Evolutionary conservation across 176 grass and related monocot species (phyloP), one percentile per base, ranked within the genome.

Genomic region (Triticum turgidum): DNA sequence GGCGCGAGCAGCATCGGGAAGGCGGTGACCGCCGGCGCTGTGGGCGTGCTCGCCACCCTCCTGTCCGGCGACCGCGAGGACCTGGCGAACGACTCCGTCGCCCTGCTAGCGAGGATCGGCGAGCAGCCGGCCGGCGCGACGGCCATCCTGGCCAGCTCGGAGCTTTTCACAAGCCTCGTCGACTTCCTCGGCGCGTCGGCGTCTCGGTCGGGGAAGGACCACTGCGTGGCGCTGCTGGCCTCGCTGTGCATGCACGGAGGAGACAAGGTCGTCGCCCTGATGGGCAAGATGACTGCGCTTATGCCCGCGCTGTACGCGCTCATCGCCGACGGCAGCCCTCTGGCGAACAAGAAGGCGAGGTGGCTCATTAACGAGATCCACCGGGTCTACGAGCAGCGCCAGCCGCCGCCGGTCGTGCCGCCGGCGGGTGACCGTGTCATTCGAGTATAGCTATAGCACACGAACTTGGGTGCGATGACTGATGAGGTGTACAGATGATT

Each of bases 351-450:
- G 87, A 96, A 82, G 45, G 92, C 96, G 5, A 84, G 86, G 64
- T 94, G 70, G 88, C 64, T 98, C 9, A 76, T 98, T 61, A 91
- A 94, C 41, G 92, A 86, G 64, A 96, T 98, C 58, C 93, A 96
- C 77, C 76, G 32, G 13, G 79, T 80, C 56, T 77, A 85, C 64
- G 88, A 92, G 33, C 86, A 85, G 82, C 75, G 82, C 4, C 87
- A 24, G 74, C 17, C 32, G 70, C 69, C 21, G 75, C 47, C 29
- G 5, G 29, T 73, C 9, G 5, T 85, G 11, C 56, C 27, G 5
- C n/a, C 79, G 7, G 58, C 20, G 1, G 82, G 72, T 34, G 89
- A 92, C 11, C 68, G 82, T 33, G 78, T 80, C 81, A 81, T 91
- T 17, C 96, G 76, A 65, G 88, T 92, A 79, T 89, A 88, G 82